phyloP scores from a whole-genome alignment of 495 filamentous ascomycete species.

The Glonium stellatum region DNA sequence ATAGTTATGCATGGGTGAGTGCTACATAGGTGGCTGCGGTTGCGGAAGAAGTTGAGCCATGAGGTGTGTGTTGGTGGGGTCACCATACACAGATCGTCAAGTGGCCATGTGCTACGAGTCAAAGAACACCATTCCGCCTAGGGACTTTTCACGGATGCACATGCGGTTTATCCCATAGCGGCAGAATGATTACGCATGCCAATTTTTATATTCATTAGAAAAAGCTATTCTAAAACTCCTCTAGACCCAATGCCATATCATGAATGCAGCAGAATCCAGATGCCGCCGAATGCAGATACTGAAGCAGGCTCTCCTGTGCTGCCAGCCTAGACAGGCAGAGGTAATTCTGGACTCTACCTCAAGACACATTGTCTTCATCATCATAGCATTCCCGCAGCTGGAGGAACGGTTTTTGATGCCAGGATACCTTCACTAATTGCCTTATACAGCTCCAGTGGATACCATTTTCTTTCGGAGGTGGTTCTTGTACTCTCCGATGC shows the following conservation, averaged over 20 bases:
- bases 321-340: constrained; percentile 2
- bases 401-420: constrained; percentile 1
- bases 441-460: constrained; percentile 55
- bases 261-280: constrained; percentile 14
- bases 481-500: constrained; percentile 94
- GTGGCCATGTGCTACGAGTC: background rate
- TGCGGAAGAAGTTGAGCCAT: background rate
- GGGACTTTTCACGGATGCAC: no score
- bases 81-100: background rate
- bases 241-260: constrained; percentile 25
- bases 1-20: background rate
- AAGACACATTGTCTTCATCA: no score
- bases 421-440: background rate
- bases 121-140: background rate
- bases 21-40: no score
- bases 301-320: constrained; percentile 14
- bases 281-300: constrained; percentile 12
- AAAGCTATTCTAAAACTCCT: constrained; percentile 17
- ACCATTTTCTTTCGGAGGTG: constrained; percentile 98
- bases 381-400: background rate
- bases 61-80: background rate
- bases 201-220: background rate
- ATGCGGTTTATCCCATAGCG: no score
- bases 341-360: background rate
- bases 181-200: background rate